These are phyloP conservation scores for Ambrosia trifida DNA, from an alignment of 129 eudicot species.

Conservation along the genomic window DNA sequence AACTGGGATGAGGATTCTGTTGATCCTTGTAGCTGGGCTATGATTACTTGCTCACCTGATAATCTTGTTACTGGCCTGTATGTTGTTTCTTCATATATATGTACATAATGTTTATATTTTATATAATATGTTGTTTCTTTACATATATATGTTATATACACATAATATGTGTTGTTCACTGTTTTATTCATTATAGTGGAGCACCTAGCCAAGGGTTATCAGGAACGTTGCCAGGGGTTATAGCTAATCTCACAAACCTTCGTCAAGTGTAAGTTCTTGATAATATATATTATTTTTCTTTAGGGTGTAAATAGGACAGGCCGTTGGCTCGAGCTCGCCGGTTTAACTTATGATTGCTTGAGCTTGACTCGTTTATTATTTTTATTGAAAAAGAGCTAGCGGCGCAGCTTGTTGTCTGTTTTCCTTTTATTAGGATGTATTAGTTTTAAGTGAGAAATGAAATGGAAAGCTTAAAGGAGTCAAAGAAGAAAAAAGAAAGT, in stretches of 20 bases:
- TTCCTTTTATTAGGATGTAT: too few species aligned
- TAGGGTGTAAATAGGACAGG: too few species aligned
- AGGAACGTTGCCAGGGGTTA: constrained; percentile 66
- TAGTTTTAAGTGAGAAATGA: too few species aligned
- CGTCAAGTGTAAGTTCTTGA: constrained; percentile 73
- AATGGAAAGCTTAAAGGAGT: too few species aligned
- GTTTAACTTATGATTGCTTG: too few species aligned
- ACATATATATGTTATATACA: neutral
- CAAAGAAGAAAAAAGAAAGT: too few species aligned
- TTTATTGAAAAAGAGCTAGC: too few species aligned
- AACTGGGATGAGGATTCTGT: constrained; percentile 97
- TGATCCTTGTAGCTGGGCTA: constrained; percentile 99
- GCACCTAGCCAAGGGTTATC: constrained; percentile 95
- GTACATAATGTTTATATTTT: neutral
- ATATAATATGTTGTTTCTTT: too few species aligned
- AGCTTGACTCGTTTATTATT: too few species aligned
- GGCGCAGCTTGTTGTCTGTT: too few species aligned
- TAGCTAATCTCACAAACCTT: constrained; percentile 86
- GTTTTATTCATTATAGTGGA: constrained; percentile 52
- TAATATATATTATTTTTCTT: neutral
- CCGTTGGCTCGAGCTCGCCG: too few species aligned
- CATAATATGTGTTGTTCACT: constrained; percentile 9
- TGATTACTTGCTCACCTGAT: constrained; percentile 92
- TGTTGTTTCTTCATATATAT: constrained; percentile 18
- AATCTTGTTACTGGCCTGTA: constrained; percentile 81